Conservation (phyloP, 495 filamentous ascomycete species). For the Talaromyces liani region DNA sequence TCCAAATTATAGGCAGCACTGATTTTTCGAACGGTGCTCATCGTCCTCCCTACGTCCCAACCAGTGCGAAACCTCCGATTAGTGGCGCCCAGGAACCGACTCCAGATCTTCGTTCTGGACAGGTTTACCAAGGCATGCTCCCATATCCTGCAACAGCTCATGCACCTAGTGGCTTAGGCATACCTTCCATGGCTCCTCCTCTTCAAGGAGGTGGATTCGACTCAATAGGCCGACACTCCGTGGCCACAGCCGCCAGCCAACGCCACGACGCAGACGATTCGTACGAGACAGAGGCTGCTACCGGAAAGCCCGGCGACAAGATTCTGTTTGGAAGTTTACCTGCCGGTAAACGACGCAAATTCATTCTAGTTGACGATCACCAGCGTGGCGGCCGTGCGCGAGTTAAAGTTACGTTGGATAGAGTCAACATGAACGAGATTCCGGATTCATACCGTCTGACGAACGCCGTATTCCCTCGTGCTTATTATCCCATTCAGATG, state of each 20-base stretch:
- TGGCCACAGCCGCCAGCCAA: constrained; percentile 32
- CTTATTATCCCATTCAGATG: constrained; percentile 84
- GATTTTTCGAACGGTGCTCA: constrained; percentile 28
- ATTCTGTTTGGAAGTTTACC: constrained; percentile 81
- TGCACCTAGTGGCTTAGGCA: constrained; percentile 26
- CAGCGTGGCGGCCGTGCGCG: constrained; percentile 70
- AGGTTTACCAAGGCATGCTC: constrained; percentile 72
- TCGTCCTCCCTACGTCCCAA: constrained; percentile 19
- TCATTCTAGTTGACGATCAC: constrained; percentile 88
- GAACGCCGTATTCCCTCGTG: constrained; percentile 83
- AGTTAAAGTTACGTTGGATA: constrained; percentile 80
- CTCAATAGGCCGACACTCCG: constrained; percentile 35
- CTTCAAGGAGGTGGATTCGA: constrained; percentile 59
- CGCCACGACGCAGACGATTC: constrained; percentile 24
- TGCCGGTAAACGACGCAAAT: constrained; percentile 84
- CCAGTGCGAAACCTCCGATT: constrained; percentile 15
- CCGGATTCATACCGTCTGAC: constrained; percentile 85
- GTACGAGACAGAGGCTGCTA: constrained; percentile 30
- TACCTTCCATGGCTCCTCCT: constrained; percentile 62
- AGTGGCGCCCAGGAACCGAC: constrained; percentile 18
- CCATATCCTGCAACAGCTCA: constrained; percentile 50
- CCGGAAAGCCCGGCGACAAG: constrained; percentile 37
- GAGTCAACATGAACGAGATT: constrained; percentile 85
- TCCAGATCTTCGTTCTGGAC: constrained; percentile 59
- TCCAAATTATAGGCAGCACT: constrained; percentile 28